Evolutionary conservation across 768 basidiomycete species (phyloP).

Genomic region (Lentinus tigrinus): DNA sequence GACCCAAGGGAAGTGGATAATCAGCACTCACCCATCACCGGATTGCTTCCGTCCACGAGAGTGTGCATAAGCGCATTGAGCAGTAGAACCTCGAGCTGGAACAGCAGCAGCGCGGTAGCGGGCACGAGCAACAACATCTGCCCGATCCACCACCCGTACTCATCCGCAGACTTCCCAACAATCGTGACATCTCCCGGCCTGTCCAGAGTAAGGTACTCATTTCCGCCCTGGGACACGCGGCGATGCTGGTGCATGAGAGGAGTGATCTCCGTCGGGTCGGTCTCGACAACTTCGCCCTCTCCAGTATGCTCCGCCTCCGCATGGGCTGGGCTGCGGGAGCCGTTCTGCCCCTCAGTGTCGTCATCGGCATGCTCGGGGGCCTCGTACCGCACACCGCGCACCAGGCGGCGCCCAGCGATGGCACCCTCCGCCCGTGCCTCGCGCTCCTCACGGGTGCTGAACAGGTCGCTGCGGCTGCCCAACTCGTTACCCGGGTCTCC

Average conservation of each 20-base stretch:
- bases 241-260: constrained; percentile 46
- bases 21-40: constrained; percentile 43
- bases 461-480: constrained; percentile 8
- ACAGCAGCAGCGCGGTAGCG: constrained; percentile 49
- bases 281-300: constrained; percentile 27
- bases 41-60: constrained; percentile 58
- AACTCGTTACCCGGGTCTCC: constrained; percentile 18
- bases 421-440: constrained; percentile 7
- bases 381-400: constrained; percentile 25
- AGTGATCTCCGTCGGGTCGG: constrained; percentile 54
- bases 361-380: constrained; percentile 3
- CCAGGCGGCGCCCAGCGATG: constrained; percentile 15
- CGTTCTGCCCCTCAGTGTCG: background rate
- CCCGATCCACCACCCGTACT: constrained; percentile 54
- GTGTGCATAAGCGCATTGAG: constrained; percentile 55
- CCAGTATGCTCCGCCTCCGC: constrained; percentile 14
- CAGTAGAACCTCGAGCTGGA: constrained; percentile 48
- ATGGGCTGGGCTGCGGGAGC: background rate
- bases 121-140: constrained; percentile 57
- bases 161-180: constrained; percentile 19
- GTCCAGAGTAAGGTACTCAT: constrained; percentile 19
- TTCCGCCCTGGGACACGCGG: constrained; percentile 14
- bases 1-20: background rate
- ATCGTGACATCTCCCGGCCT: constrained; percentile 7
- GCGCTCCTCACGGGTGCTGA: constrained; percentile 7